Evolutionary conservation across 2,329 filamentous ascomycete species (phyloP), one percentile per base, ranked within the genome.

Genomic region (Xenoacremonium recifei): DNA sequence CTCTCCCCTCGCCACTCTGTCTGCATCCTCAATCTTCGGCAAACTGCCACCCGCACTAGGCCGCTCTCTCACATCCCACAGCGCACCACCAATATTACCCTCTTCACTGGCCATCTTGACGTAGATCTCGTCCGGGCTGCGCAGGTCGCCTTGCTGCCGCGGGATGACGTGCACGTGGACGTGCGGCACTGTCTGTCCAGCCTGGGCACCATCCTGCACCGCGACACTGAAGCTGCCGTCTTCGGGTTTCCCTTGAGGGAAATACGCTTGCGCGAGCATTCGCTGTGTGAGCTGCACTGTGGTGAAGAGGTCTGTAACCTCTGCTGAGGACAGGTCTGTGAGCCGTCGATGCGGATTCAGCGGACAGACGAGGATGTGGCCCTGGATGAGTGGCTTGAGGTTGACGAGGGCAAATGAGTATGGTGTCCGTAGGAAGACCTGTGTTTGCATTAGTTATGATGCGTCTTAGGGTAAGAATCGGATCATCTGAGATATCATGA

Each of bases 91-190:
- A 12, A 97, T 72, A 67, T 97, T 87, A 1, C 91, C 92, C 50
- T 89, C 85, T 66, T 95, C 87, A 20, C 79, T 79, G 58, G 95
- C 89, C 73, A 99, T 78, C 68, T 82, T 76, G 49, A 82, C 80
- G 68, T 99, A 97, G 38, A 99, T 78, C 46, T 79, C 80, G 66
- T 96, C 91, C 5, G 62, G 61, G 39, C 46, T 60, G 21, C 56
- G 70, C 61, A 63, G 75, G 61, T 82, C 75, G 29, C 82, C 77
- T 44, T 69, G 71, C 44, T 71, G 72, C 25, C 91, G 73, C 16
- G 91, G 91, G 40, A 96, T 92, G 36, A 96, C 79, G 69, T 99
- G 93, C 19, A 90, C 87, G 68, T 99, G 93, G 12, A 96, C 82
- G 68, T 99, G 93, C 7, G 89, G 76, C 33, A 99, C 92, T 43